A percentile compares a stretch with the other conserved stretches of the same genome.
These are phyloP conservation scores for Solanum chilense DNA, from an alignment of 257 asterid species.

Conservation along the genomic window DNA sequence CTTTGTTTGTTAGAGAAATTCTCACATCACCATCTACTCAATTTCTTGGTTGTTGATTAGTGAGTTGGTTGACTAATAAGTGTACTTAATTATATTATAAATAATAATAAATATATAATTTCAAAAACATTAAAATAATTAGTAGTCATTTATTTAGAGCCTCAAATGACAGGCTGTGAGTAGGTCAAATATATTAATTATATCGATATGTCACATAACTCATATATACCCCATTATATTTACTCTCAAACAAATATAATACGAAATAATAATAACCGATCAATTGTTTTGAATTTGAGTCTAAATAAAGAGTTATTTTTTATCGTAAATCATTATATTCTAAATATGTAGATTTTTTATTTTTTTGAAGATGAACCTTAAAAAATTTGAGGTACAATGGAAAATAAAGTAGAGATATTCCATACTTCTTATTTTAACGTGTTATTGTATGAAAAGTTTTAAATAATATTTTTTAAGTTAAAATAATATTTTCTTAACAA, in stretches of 20 bases:
- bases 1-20: conserved; percentile 6
- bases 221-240: not conserved
- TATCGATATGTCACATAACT: not conserved
- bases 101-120: not conserved
- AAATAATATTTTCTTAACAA: too few species aligned
- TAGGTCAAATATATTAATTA: conserved; percentile 18
- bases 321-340: not conserved
- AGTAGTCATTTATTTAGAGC: not conserved
- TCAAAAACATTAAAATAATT: too few species aligned
- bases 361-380: not conserved
- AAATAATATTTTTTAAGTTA: not conserved
- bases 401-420: not conserved
- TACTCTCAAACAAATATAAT: not conserved
- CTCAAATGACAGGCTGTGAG: conserved; percentile 19
- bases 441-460: not conserved
- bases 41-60: not conserved
- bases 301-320: not conserved
- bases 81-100: not conserved
- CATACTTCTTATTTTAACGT: not conserved
- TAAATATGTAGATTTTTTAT: not conserved
- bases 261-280: not conserved
- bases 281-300: not conserved
- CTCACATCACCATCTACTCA: conserved; percentile 1
- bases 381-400: not conserved
- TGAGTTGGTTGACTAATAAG: conserved; percentile 1